These are phyloP conservation scores for Eragrostis nindensis DNA, from an alignment of 176 grass and related monocot species.

Conservation along the genomic window DNA sequence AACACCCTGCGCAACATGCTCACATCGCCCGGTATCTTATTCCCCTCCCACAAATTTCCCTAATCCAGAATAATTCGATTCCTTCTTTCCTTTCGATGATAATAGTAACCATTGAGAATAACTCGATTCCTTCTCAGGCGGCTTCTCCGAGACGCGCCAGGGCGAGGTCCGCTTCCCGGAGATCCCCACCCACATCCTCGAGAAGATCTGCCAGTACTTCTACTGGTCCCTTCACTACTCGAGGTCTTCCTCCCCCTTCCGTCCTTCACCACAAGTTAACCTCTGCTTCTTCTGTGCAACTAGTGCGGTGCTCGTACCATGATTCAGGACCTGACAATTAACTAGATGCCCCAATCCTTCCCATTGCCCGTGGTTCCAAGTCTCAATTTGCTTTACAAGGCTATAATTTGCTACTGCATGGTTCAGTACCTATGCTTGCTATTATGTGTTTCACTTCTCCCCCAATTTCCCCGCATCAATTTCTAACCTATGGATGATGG, in stretches of 20 bases:
- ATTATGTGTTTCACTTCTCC: neutral
- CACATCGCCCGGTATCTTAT: slow-evolving; percentile 68
- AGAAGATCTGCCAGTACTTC: slow-evolving; percentile 98
- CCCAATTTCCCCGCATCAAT: too few species aligned
- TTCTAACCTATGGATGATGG: too few species aligned
- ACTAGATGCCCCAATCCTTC: neutral
- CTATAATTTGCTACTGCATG: too few species aligned
- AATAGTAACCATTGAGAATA: too few species aligned
- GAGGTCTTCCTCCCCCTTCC: slow-evolving; percentile 32
- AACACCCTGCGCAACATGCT: slow-evolving; percentile 95
- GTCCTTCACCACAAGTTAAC: neutral
- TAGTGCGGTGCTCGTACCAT: too few species aligned
- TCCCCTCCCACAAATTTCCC: neutral
- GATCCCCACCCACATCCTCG: slow-evolving; percentile 72
- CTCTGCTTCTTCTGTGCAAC: neutral
- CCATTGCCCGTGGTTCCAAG: neutral
- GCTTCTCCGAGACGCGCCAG: slow-evolving; percentile 77
- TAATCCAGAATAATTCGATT: neutral
- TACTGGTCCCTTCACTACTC: slow-evolving; percentile 91
- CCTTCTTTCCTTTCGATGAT: neutral
- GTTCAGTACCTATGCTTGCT: neutral
- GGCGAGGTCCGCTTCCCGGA: slow-evolving; percentile 93
- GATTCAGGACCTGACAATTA: neutral
- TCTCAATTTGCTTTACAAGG: too few species aligned
- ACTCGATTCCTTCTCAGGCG: neutral